These are phyloP conservation scores for Ambrosiella cleistominuta DNA, from an alignment of 2,329 filamentous ascomycete genomes.

Conservation along the genomic window DNA sequence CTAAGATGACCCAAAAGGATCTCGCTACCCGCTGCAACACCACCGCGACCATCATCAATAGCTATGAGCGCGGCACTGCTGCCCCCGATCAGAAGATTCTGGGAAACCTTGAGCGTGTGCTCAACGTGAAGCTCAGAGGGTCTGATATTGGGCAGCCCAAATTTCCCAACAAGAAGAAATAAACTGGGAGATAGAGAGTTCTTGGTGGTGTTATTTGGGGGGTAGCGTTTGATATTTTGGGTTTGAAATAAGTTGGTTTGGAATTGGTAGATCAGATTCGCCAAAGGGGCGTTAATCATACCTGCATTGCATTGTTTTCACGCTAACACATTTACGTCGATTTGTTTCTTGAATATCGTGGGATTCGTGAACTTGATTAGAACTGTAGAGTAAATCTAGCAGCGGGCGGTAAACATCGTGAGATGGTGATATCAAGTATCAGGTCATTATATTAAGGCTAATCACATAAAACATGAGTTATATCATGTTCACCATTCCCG, in stretches of 20 bases:
- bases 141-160: slow-evolving; percentile 69
- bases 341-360: too few species aligned
- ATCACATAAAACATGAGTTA: not conserved
- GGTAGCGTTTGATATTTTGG: not conserved
- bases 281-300: too few species aligned
- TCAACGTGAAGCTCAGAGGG: slow-evolving; percentile 78
- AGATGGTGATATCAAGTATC: too few species aligned
- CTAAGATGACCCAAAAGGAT: slow-evolving; percentile 91
- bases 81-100: slow-evolving; percentile 73
- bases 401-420: too few species aligned
- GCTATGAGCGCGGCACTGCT: slow-evolving; percentile 69
- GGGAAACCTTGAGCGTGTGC: slow-evolving; percentile 57
- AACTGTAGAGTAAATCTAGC: too few species aligned
- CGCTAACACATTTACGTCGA: too few species aligned
- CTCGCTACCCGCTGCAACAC: slow-evolving; percentile 80
- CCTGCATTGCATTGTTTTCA: too few species aligned
- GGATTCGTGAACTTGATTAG: too few species aligned
- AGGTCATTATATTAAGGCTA: too few species aligned
- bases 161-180: slow-evolving; percentile 48
- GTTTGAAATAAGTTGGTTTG: not conserved
- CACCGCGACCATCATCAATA: slow-evolving; percentile 59
- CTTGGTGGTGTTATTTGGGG: not conserved
- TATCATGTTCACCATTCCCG: not conserved
- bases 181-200: not conserved
- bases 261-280: too few species aligned